A percentile compares a stretch with the other conserved stretches of the same genome.
Conservation (phyloP, 306 rosid genomes). For the Hippophae gyantsensis region DNA sequence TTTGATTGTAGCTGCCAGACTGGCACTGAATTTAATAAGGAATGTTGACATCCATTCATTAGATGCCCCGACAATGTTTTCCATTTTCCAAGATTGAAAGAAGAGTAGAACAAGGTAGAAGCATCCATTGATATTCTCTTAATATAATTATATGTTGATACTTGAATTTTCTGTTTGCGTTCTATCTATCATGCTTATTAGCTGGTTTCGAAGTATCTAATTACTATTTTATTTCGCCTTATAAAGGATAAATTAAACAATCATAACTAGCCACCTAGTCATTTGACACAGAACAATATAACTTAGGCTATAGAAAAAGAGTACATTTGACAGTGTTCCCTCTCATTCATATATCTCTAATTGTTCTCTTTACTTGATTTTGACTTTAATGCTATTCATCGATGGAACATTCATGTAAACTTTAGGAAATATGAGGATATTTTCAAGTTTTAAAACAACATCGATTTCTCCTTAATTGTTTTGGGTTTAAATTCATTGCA, state of each 20-base stretch:
- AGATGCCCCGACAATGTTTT: neutral
- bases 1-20: slow-evolving; percentile 97
- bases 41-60: slow-evolving; percentile 19
- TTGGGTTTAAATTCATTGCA: no score
- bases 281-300: no score
- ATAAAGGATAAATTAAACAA: neutral
- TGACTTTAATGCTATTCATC: no score
- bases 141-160: slow-evolving; percentile 5
- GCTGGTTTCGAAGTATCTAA: slow-evolving; percentile 18
- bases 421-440: no score
- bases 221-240: slow-evolving; percentile 13
- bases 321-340: no score
- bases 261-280: no score
- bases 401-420: no score
- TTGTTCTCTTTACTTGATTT: no score
- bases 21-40: slow-evolving; percentile 77
- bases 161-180: slow-evolving; percentile 19
- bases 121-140: slow-evolving; percentile 10
- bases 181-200: slow-evolving; percentile 14
- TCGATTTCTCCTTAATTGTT: no score
- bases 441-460: no score
- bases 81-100: slow-evolving; percentile 1
- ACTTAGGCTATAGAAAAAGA: no score
- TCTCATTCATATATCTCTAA: no score
- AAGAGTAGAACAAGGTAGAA: slow-evolving; percentile 4